Percentiles rank a stretch among this genome's conserved stretches.
phyloP scores from a whole-genome alignment of 2,329 filamentous ascomycete species.

The Exophiala sideris region DNA sequence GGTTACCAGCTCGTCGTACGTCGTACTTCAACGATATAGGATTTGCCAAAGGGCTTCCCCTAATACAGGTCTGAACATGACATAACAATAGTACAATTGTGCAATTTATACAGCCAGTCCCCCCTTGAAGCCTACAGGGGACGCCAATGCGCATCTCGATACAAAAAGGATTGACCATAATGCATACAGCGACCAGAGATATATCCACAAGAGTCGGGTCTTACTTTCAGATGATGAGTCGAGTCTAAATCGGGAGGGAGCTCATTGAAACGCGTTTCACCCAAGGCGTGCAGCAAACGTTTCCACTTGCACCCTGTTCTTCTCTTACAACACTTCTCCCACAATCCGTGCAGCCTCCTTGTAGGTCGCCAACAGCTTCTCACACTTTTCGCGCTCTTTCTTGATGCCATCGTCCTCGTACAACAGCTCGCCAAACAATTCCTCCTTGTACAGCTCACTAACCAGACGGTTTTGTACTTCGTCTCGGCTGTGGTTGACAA shows the following conservation, averaged over 20 bases:
- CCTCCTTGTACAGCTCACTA: conserved; percentile 90
- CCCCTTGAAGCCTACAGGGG: too few species aligned
- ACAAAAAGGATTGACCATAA: too few species aligned
- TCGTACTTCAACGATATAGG: too few species aligned
- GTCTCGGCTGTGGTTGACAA: conserved; percentile 98
- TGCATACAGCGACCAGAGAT: too few species aligned
- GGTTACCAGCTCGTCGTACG: too few species aligned
- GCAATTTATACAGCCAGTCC: too few species aligned
- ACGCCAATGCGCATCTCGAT: too few species aligned
- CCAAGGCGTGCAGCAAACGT: neutral
- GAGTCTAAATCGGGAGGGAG: neutral
- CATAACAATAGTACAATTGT: too few species aligned
- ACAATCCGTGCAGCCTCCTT: conserved; percentile 98
- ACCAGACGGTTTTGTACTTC: conserved; percentile 96
- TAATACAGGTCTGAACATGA: too few species aligned
- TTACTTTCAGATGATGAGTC: neutral
- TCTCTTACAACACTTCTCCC: conserved; percentile 73
- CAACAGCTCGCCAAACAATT: conserved; percentile 83
- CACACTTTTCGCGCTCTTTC: conserved; percentile 96
- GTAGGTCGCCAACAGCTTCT: conserved; percentile 91
- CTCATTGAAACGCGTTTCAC: neutral
- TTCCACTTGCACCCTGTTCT: neutral
- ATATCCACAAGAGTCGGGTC: neutral
- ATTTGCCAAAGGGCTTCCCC: too few species aligned
- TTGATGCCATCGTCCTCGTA: conserved; percentile 98